Base-by-base conservation (phyloP, 371 early-diverging fungal genomes). In the Nematocida minor region DNA sequence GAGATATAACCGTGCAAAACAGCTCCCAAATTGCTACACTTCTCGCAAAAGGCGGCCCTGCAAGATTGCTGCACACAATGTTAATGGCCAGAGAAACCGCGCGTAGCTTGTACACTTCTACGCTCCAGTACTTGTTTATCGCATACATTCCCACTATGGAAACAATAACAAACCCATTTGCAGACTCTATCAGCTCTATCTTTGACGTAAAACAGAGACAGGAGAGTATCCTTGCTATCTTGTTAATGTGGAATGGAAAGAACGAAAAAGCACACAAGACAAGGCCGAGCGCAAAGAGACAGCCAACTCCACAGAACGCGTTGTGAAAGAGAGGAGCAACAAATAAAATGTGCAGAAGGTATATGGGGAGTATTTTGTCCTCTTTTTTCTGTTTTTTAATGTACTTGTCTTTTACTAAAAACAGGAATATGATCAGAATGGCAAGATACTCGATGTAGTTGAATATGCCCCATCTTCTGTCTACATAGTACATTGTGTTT, bases 41-140 rank as follows among this genome's bases (percentile, higher is more conserved):
- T 6, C 20, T 9, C 7, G 38, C 18, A 18, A 20, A 18, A 9
- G 34, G 6, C 2, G n/a, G 60, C 38, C 14, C 40, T 11, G 60
- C 31, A 1, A 62, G n/a, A 31, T 69, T 69, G 46, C 57, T 40
- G 9, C 11, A 18, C 41, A 69, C 31, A 48, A 69, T 69, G 14
- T 57, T 69, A 11, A 69, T 11, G 36, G 44, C 14, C n/a, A 54
- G 60, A 57, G 69, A 38, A 57, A 69, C 9, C 0, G 69, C 69
- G 4, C 69, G 20, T 1, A 34, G 36, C 4, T 11, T 22, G 34
- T 57, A 57, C 18, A 57, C 38, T 1, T 57, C 9, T 4, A 7
- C 34, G 18, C 16, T 0, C 3, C 14, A 14, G 11, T 20, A 36
- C 38, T 31, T 22, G 22, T 22, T 2, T 31, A 57, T 31, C 6